A percentile compares a stretch with the other conserved stretches of the same genome.
Conservation (phyloP, 805 yeast species). For the Starmerella scarabaei region DNA sequence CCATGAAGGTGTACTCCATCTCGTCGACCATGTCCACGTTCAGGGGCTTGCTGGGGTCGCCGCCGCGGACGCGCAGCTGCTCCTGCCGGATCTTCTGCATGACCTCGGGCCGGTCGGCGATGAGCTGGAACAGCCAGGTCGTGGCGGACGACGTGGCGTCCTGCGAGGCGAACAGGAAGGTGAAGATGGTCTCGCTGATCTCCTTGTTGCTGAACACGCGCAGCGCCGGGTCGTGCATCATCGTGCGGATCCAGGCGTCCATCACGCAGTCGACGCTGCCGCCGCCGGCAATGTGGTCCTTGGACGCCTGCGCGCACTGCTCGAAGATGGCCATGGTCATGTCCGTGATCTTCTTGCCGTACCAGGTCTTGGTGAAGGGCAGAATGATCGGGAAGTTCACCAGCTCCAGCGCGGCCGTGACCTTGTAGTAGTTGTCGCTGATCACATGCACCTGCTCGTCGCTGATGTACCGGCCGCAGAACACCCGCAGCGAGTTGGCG, state of each 20-base stretch:
- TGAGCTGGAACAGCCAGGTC: conserved; percentile 95
- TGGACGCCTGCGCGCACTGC: conserved; percentile 76
- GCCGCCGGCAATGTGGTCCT: conserved; percentile 61
- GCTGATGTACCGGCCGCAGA: conserved; percentile 90
- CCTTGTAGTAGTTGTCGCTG: conserved; percentile 82
- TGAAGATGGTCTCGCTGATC: conserved; percentile 91
- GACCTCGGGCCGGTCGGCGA: conserved; percentile 91
- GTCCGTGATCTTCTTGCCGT: conserved; percentile 87
- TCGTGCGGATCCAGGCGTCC: conserved; percentile 88
- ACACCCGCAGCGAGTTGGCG: conserved; percentile 82
- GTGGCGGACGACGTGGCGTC: conserved; percentile 96
- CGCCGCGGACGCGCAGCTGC: conserved; percentile 68
- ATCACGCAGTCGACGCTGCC: conserved; percentile 76
- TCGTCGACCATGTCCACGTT: conserved; percentile 62
- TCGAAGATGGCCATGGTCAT: conserved; percentile 87
- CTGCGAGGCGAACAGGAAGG: conserved; percentile 93
- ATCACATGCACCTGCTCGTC: conserved; percentile 78
- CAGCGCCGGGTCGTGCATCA: conserved; percentile 53
- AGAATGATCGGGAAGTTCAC: conserved; percentile 95
- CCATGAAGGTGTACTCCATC: conserved; percentile 82
- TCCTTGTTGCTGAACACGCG: conserved; percentile 83
- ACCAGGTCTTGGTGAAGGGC: conserved; percentile 96
- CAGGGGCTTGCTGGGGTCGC: conserved; percentile 53
- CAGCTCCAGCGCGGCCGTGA: conserved; percentile 92
- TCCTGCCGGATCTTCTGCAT: conserved; percentile 78